Evolutionary conservation across 1,284 basidiomycete genomes (phyloP).

Genomic region (Erythrobasidium hasegawianum): DNA sequence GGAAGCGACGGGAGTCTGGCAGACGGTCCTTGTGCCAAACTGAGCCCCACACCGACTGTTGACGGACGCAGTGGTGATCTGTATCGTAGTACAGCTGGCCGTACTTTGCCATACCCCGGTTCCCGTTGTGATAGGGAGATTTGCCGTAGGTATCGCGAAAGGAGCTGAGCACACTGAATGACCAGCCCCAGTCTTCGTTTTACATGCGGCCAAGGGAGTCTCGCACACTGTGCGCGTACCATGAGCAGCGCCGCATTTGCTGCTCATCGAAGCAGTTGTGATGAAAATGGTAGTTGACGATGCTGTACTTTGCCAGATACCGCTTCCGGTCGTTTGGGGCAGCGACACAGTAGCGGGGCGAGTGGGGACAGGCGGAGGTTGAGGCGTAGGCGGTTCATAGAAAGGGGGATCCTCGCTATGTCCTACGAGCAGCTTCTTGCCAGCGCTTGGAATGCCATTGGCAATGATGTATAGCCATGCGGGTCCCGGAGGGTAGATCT

Average conservation of each 20-base stretch:
- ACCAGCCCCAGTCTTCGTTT: neutral
- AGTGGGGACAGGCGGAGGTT: too few species aligned
- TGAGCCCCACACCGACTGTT: neutral
- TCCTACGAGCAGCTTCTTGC: conserved; percentile 66
- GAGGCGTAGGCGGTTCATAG: neutral
- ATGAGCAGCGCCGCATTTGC: neutral
- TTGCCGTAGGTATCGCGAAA: neutral
- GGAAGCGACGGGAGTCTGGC: neutral
- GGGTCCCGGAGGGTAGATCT: conserved; percentile 73
- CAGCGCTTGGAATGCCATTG: conserved; percentile 65
- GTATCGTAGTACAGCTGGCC: neutral
- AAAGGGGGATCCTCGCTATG: conserved; percentile 51
- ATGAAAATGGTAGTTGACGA: neutral
- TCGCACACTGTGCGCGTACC: neutral
- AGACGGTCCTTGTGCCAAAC: neutral
- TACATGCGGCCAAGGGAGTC: neutral
- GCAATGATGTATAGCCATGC: conserved; percentile 70
- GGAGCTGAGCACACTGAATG: neutral
- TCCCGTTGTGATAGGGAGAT: neutral
- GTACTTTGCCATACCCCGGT: neutral
- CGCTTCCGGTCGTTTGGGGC: neutral
- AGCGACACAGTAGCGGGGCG: neutral
- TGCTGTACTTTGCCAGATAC: neutral
- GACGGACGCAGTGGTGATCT: neutral
- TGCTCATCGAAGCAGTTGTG: neutral